Conservation (phyloP, 495 filamentous ascomycete genomes). For the Immersiella caudata region DNA sequence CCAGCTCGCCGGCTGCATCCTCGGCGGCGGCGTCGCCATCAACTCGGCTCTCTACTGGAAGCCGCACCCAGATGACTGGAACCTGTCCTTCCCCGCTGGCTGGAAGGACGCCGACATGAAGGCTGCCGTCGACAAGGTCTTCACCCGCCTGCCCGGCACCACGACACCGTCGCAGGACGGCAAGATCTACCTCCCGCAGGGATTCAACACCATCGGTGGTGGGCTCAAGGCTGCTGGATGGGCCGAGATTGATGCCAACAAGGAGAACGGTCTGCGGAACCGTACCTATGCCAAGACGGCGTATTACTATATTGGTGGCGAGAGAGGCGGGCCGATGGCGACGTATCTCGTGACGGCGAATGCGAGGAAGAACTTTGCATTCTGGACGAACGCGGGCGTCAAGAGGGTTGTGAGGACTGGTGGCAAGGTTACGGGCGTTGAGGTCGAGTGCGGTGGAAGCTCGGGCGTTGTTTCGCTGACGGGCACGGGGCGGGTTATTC, state of each 20-base stretch:
- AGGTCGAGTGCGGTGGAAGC: constrained; percentile 61
- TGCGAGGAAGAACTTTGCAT: constrained; percentile 60
- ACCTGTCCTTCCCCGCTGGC: constrained; percentile 67
- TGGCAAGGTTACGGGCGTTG: constrained; percentile 63
- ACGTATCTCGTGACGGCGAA: constrained; percentile 68
- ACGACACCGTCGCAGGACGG: constrained; percentile 65
- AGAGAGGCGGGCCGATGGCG: constrained; percentile 69
- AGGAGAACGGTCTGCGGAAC: constrained; percentile 61
- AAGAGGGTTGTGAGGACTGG: constrained; percentile 63
- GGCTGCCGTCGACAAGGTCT: constrained; percentile 60
- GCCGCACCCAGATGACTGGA: constrained; percentile 58
- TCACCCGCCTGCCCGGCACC: constrained; percentile 66
- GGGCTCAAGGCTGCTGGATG: constrained; percentile 61
- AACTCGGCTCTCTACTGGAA: constrained; percentile 61
- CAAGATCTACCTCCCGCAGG: constrained; percentile 63
- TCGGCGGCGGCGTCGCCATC: constrained; percentile 70
- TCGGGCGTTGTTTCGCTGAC: constrained; percentile 59
- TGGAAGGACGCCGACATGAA: constrained; percentile 68
- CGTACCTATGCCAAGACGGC: constrained; percentile 60
- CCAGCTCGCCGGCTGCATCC: constrained; percentile 70
- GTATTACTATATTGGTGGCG: constrained; percentile 64
- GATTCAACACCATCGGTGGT: constrained; percentile 57
- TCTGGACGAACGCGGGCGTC: constrained; percentile 63
- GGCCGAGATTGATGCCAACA: constrained; percentile 60
- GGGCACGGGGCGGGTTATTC: constrained; percentile 61